Evolutionary conservation across 2,329 filamentous ascomycete genomes (phyloP), one percentile per base, ranked within the genome.

Genomic region (Emydomyces testavorans): DNA sequence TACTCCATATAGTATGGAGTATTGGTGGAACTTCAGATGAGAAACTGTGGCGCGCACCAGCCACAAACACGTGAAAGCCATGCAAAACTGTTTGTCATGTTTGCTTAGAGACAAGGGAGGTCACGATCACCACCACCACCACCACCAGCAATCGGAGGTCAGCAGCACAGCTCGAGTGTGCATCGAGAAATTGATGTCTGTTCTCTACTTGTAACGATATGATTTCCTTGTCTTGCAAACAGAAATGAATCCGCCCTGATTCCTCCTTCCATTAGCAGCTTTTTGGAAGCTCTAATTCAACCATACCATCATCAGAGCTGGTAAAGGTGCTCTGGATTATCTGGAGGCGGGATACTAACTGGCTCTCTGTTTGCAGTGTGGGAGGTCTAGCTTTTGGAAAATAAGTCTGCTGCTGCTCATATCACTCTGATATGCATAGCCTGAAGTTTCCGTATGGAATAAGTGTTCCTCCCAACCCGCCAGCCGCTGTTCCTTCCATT

Each of bases 71-170:
- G 20, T 13, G 24, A 5, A 15, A 20, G 8, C 16, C 38, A 39
- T 45, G 32, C 6, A 13, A 15, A n/a, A n/a, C n/a, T 50, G 44
- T 48, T 48, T 48, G 46, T 34, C 38, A 10, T 41, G 49, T 51
- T 51, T 51, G 40, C 36, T 31, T 23, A 15, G 10, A 24, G 28
- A 23, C 39, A n/a, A 1, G 26, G 8, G 6, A 29, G 18, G 21
- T 28, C 43, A 46, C 39, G 48, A 50, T 41, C 20, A 29, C 18
- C 32, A 13, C 10, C 39, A 39, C 23, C 10, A 38, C 35, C n/a
- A n/a, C n/a, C n/a, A n/a, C n/a, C n/a, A n/a, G n/a, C n/a, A n/a
- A n/a, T n/a, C n/a, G n/a, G n/a, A n/a, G n/a, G n/a, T n/a, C n/a
- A n/a, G 13, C 41, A n/a, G 16, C 16, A 32, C 24, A 34, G 7